Conservation (phyloP, 164 flowering plant genomes). For the Cinnamomum micranthum region DNA sequence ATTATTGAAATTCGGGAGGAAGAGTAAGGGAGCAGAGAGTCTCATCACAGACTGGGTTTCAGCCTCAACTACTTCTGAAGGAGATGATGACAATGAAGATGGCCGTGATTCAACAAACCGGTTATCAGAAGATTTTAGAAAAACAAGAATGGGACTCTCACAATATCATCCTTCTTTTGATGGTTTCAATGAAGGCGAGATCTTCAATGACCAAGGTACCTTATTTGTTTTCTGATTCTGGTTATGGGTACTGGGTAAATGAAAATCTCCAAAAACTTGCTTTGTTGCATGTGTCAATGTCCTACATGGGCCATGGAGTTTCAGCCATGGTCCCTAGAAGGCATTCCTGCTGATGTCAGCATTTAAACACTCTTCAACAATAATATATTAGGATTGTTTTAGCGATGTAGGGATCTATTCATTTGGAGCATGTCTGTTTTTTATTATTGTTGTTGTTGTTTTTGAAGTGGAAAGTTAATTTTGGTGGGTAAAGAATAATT, state of each 20-base stretch:
- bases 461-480: too few species aligned
- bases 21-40: slow-evolving; percentile 72
- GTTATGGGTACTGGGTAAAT: not conserved
- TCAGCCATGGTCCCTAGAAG: not conserved
- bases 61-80: slow-evolving; percentile 92
- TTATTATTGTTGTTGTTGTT: not conserved
- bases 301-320: not conserved
- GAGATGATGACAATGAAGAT: slow-evolving; percentile 97
- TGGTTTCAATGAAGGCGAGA: slow-evolving; percentile 52
- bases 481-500: too few species aligned
- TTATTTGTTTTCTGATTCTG: slow-evolving; percentile 5
- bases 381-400: not conserved
- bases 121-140: slow-evolving; percentile 84
- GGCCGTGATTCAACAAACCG: slow-evolving; percentile 76
- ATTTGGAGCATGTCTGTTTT: not conserved
- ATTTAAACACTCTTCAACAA: not conserved
- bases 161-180: slow-evolving; percentile 66
- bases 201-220: slow-evolving; percentile 44
- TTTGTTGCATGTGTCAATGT: not conserved
- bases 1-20: slow-evolving; percentile 86
- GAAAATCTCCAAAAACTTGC: too few species aligned
- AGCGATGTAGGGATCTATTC: not conserved
- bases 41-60: slow-evolving; percentile 81
- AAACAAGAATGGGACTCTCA: slow-evolving; percentile 86
- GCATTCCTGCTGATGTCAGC: not conserved